Conservation (phyloP, 495 filamentous ascomycete species). For the Astrothelium macrocarpum region DNA sequence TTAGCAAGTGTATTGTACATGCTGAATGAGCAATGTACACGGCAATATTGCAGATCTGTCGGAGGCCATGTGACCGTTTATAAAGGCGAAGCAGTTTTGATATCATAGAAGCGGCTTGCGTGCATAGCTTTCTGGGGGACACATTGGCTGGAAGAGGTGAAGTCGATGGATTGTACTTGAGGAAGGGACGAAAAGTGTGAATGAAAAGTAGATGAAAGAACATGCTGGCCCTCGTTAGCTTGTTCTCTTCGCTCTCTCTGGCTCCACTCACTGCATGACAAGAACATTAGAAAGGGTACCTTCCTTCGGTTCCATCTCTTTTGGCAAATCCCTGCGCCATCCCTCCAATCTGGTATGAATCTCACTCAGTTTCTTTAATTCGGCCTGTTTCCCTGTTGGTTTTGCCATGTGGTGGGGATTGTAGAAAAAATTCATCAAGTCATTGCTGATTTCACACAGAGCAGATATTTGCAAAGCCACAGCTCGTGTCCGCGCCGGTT, state of each 20-base stretch:
- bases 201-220: slow-evolving; percentile 95
- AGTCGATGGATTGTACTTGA: slow-evolving; percentile 71
- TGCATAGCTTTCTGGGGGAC: slow-evolving; percentile 83
- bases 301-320: slow-evolving; percentile 81
- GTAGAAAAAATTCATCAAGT: slow-evolving; percentile 84
- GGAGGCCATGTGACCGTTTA: slow-evolving; percentile 79
- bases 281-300: slow-evolving; percentile 80
- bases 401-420: slow-evolving; percentile 60
- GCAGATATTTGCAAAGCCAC: slow-evolving; percentile 71
- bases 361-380: slow-evolving; percentile 86
- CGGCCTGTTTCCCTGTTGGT: slow-evolving; percentile 55
- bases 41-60: slow-evolving; percentile 89
- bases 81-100: slow-evolving; percentile 89
- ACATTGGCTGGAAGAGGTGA: slow-evolving; percentile 82
- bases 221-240: slow-evolving; percentile 52
- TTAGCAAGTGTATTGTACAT: slow-evolving; percentile 88
- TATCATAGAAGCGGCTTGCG: slow-evolving; percentile 75
- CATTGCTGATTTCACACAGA: slow-evolving; percentile 87
- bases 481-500: slow-evolving; percentile 75
- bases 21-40: slow-evolving; percentile 93
- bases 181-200: slow-evolving; percentile 91
- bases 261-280: slow-evolving; percentile 79
- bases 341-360: slow-evolving; percentile 83
- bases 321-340: slow-evolving; percentile 80
- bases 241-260: background rate